Conservation (phyloP, 306 rosid species). For the Betula pendula region DNA sequence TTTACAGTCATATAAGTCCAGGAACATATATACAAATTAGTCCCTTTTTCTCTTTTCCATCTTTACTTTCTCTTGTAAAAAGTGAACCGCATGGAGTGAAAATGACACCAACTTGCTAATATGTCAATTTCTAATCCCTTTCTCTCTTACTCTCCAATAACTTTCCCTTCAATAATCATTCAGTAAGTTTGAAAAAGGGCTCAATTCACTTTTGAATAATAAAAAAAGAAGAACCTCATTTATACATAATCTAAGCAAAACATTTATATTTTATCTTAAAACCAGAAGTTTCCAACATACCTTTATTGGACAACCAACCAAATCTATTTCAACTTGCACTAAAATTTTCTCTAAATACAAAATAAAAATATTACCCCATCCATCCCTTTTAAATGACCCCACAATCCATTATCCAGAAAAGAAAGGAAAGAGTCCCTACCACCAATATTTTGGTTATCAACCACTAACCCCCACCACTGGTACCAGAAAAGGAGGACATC, state of each 20-base stretch:
- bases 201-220: slow-evolving; percentile 33
- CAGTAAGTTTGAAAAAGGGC: slow-evolving; percentile 30
- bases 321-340: slow-evolving; percentile 58
- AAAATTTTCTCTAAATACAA: slow-evolving; percentile 50
- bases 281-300: slow-evolving; percentile 52
- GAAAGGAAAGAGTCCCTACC: slow-evolving; percentile 43
- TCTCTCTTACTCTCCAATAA: slow-evolving; percentile 28
- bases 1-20: not conserved
- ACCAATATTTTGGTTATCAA: slow-evolving; percentile 45
- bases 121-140: slow-evolving; percentile 29
- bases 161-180: slow-evolving; percentile 28
- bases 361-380: slow-evolving; percentile 36
- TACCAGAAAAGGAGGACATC: slow-evolving; percentile 41
- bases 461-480: slow-evolving; percentile 68
- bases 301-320: slow-evolving; percentile 52
- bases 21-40: not conserved
- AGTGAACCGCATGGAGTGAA: slow-evolving; percentile 16
- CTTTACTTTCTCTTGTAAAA: not conserved
- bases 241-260: not conserved
- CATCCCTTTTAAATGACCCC: slow-evolving; percentile 49
- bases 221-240: slow-evolving; percentile 24
- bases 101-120: slow-evolving; percentile 20
- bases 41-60: not conserved
- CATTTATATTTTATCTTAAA: slow-evolving; percentile 26
- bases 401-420: slow-evolving; percentile 51